These are phyloP conservation scores for Barbarea vulgaris DNA, from an alignment of 345 rosid genomes.

Conservation along the genomic window DNA sequence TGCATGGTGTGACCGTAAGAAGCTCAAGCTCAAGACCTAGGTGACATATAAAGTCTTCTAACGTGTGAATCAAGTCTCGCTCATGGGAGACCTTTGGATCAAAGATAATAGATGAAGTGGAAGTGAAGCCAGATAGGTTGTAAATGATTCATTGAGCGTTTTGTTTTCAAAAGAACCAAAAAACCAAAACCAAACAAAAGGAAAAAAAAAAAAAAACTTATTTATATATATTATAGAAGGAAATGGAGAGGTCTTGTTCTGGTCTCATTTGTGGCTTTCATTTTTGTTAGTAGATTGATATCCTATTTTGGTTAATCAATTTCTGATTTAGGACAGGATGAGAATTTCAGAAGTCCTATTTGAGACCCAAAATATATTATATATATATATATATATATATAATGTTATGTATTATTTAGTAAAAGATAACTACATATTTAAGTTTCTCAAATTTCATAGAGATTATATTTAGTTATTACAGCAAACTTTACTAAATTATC, in stretches of 20 bases:
- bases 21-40: constrained; percentile 58
- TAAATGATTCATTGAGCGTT: constrained; percentile 36
- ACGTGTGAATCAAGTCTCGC: constrained; percentile 22
- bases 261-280: background rate
- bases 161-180: constrained; percentile 15
- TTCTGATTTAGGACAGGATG: too few relatives aligned
- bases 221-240: constrained; percentile 27
- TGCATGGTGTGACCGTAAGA: constrained; percentile 76
- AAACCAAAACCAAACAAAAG: background rate
- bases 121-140: constrained; percentile 26
- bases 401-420: too few relatives aligned
- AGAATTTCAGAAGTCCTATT: too few relatives aligned
- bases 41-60: constrained; percentile 35
- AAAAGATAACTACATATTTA: too few relatives aligned
- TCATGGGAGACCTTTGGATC: background rate
- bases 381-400: too few relatives aligned
- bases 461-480: too few relatives aligned
- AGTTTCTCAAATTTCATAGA: too few relatives aligned
- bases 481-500: too few relatives aligned
- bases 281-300: background rate
- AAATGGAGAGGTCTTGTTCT: background rate
- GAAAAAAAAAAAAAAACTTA: constrained; percentile 9
- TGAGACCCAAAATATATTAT: too few relatives aligned
- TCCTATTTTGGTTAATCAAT: background rate
- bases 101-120: constrained; percentile 13